Evolutionary conservation across 768 basidiomycete species (phyloP), one percentile per base, ranked within the genome.

Genomic region (Grammothele lineata): DNA sequence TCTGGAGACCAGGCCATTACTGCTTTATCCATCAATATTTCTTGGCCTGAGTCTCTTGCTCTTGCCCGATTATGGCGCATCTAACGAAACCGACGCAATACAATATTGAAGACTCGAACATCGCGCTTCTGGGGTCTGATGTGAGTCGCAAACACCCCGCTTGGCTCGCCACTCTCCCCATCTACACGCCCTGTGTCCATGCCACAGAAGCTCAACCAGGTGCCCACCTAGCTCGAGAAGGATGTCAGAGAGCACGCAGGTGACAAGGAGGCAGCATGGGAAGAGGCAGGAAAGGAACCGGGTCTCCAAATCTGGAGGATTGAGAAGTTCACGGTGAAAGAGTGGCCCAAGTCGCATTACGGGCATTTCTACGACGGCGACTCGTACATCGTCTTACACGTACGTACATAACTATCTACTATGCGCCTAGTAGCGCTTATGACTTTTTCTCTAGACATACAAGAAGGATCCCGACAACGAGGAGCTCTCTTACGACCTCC

Each of bases 311-410:
- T 78, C 1, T 84, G 80, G 82, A 66, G 78, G 14, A 73, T 81
- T 40, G 78, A 83, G 56, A 68, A 78, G 38, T 83, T 81, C 56
- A 59, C 62, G 25, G 69, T 82, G 32, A 70, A 76, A 22, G 67
- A 70, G 18, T 82, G 78, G 78, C 76, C 78, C 3, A 64, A 72
- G 55, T 68, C 76, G 18, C 63, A 70, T 14, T 62, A 67, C 37
- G 80, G 82, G 7, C 66, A 66, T 7, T 83, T 84, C 64, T 85
- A 81, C 55, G 72, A 76, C 52, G 83, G 80, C 1, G 80, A 84
- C 61, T 80, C 79, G 1, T 84, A 83, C 54, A 77, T 85, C 45
- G 65, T 83, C n/a, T 63, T 83, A 24, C 70, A 82, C 59, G 81
- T 80, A 52, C 53, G 74, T 62, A 11, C 6, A 23, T 1, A 18